These are phyloP conservation scores for Cutaneotrichosporon mucoides DNA, from an alignment of 1,284 basidiomycete genomes.

Conservation along the genomic window DNA sequence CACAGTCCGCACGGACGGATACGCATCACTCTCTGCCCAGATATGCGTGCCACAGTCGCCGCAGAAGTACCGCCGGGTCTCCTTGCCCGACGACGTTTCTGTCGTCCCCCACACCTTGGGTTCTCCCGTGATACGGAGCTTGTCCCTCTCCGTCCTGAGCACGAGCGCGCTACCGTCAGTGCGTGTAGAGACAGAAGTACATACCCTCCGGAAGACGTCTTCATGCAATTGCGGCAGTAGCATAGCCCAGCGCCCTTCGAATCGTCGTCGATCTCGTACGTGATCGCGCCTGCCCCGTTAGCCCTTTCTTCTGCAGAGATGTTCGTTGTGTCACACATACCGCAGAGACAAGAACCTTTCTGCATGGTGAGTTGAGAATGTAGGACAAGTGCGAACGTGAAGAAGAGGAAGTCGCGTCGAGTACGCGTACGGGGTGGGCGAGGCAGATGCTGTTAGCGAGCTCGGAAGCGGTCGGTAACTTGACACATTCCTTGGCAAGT, in stretches of 20 bases:
- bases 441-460: no score
- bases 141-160: not conserved
- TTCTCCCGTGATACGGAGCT: conserved; percentile 5
- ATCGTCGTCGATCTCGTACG: conserved; percentile 8
- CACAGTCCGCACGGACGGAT: conserved; percentile 2
- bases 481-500: no score
- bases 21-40: conserved; percentile 10
- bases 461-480: no score
- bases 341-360: not conserved
- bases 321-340: not conserved
- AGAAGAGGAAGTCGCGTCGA: no score
- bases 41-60: conserved; percentile 10
- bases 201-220: conserved; percentile 2
- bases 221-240: conserved; percentile 11
- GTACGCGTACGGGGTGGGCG: no score
- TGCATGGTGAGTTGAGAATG: not conserved
- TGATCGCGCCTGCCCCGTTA: conserved; percentile 3
- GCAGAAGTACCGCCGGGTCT: conserved; percentile 13
- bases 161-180: conserved; percentile 11
- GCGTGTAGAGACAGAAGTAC: not conserved
- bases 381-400: no score
- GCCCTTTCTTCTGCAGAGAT: no score
- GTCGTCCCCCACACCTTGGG: conserved; percentile 4
- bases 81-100: conserved; percentile 6
- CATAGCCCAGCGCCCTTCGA: conserved; percentile 6